Base-by-base conservation (phyloP, 257 asterid genomes). In the Rubia yunnanensis region DNA sequence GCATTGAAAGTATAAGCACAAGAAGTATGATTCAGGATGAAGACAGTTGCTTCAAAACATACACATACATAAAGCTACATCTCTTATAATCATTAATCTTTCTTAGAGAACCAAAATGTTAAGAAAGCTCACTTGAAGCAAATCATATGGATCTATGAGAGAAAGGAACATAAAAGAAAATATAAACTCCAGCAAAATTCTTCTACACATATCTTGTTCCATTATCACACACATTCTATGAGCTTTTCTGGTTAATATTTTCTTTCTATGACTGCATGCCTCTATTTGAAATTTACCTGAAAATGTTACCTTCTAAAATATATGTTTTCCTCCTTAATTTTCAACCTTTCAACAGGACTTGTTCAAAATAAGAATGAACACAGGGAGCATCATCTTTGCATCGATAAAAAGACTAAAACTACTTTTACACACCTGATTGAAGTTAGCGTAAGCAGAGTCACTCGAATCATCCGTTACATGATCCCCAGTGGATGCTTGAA, bases 401-500 rank as follows among this genome's bases (percentile, higher is more conserved):
- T 6, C 55, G 2, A 24, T 39, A 63, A 36, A 63, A 14, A 26
- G 28, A 27, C 2, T 2, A 34, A 22, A 20, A 1, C 14, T 4
- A 23, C 24, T 48, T 27, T 28, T 4, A 60, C 28, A 30, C 10
- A 92, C 97, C 97, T 92, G 87, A 76, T 80, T 84, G 84, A 92
- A 92, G 84, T 73, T 84, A 36, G 66, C 72, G 41, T 74, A 89
- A 10, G 89, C 86, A 53, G 81, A 76, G 76, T 87, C 95, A 69
- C 76, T 84, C 61, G 73, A 84, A 78, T 89, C 94, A 59, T 62
- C 66, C 8, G 82, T 67, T 57, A 84, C 75, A 34, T 86, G 87
- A 75, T 71, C 60, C 26, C 96, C 91, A 0, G 88, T 65, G 18
- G 91, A 85, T 41, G 80, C 69, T 83, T 85, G 96, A 81, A 89